phyloP scores from a whole-genome alignment of 176 grass and related monocot genomes.

The Ensete ventricosum region DNA sequence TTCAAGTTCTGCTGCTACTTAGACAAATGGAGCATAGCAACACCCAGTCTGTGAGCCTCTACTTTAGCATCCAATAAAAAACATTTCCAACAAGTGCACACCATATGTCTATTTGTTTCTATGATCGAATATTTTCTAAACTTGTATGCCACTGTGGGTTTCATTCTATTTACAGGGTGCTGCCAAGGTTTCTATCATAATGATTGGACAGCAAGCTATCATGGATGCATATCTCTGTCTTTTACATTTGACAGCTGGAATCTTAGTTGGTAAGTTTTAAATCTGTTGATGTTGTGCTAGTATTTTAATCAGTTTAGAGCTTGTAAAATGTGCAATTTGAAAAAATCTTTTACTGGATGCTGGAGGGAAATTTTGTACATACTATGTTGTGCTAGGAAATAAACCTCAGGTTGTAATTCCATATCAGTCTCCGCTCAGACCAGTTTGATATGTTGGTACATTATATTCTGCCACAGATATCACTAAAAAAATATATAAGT shows the following conservation, averaged over 20 bases:
- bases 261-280: constrained; percentile 87
- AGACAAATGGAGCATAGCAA: constrained; percentile 99
- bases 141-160: constrained; percentile 10
- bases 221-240: constrained; percentile 99
- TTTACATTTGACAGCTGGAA: constrained; percentile 91
- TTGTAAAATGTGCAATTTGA: not conserved
- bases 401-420: not conserved
- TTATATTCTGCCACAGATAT: too few relatives aligned
- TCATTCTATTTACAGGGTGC: constrained; percentile 50
- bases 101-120: not conserved
- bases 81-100: not conserved
- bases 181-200: constrained; percentile 90
- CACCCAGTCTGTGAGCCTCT: constrained; percentile 71
- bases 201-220: constrained; percentile 99
- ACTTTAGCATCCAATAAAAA: constrained; percentile 23
- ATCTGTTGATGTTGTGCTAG: not conserved
- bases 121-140: constrained; percentile 25
- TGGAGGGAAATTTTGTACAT: not conserved
- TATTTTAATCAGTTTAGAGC: not conserved
- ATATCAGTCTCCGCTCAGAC: not conserved
- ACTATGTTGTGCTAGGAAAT: not conserved
- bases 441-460: too few relatives aligned
- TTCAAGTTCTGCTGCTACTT: constrained; percentile 92
- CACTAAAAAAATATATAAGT: too few relatives aligned
- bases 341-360: not conserved